A percentile compares a stretch with the other conserved stretches of the same genome.
These are phyloP conservation scores for Tieghemostelium lacteum DNA, from an alignment of 78 protist genomes.

Conservation along the genomic window DNA sequence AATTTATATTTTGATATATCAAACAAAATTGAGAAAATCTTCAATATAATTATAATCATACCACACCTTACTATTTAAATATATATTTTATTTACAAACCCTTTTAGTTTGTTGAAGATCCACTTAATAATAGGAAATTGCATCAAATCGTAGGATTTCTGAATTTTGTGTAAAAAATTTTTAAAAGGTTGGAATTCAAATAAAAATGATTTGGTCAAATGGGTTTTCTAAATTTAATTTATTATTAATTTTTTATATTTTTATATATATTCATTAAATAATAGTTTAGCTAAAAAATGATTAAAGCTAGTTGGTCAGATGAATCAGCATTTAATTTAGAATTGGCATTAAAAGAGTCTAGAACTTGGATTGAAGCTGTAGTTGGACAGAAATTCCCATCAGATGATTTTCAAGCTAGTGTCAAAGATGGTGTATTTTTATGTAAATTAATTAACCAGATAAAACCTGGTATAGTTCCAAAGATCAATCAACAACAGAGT, in stretches of 20 bases:
- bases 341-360: slow-evolving; percentile 20
- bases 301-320: slow-evolving; percentile 48
- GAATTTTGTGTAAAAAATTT: not conserved
- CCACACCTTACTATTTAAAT: not conserved
- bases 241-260: no score
- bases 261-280: no score
- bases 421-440: slow-evolving; percentile 57
- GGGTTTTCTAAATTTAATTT: no score
- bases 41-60: not conserved
- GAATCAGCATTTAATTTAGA: slow-evolving; percentile 38
- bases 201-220: not conserved
- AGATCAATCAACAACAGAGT: slow-evolving; percentile 19
- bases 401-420: slow-evolving; percentile 30
- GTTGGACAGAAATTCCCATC: slow-evolving; percentile 3
- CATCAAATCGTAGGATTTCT: not conserved
- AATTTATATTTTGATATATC: not conserved
- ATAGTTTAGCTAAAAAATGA: slow-evolving; percentile 3
- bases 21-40: not conserved
- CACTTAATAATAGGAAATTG: not conserved
- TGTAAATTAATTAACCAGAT: slow-evolving; percentile 63
- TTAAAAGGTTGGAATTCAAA: not conserved
- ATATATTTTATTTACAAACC: not conserved
- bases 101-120: not conserved
- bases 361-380: slow-evolving; percentile 55
- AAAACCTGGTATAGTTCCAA: slow-evolving; percentile 48